phyloP scores from a whole-genome alignment of 176 grass and related monocot genomes.

The Tillandsia fasciculata region DNA sequence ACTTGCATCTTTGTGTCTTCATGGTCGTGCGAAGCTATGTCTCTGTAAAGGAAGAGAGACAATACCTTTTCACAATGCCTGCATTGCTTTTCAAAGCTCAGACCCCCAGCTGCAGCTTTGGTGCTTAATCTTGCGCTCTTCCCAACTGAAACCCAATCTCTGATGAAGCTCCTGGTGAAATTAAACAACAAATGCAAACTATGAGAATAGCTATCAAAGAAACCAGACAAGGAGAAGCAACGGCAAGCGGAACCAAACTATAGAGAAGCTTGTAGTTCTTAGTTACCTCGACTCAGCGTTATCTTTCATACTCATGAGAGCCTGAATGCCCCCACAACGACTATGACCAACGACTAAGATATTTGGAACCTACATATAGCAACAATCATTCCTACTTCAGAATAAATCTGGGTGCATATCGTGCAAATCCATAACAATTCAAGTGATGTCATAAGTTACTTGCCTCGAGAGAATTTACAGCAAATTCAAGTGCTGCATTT shows the following conservation, averaged over 20 bases:
- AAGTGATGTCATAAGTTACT: not conserved
- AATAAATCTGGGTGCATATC: not conserved
- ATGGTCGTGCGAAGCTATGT: not conserved
- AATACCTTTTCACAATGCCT: slow-evolving; percentile 88
- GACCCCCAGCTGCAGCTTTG: slow-evolving; percentile 80
- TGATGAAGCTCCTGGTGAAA: slow-evolving; percentile 56
- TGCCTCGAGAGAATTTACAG: slow-evolving; percentile 60
- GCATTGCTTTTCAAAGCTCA: slow-evolving; percentile 79
- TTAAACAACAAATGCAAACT: slow-evolving; percentile 15
- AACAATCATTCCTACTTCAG: slow-evolving; percentile 8
- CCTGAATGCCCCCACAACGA: slow-evolving; percentile 85
- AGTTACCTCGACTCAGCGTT: slow-evolving; percentile 41
- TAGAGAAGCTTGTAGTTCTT: slow-evolving; percentile 1
- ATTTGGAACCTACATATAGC: slow-evolving; percentile 53
- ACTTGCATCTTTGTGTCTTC: too few species aligned
- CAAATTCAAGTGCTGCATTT: slow-evolving; percentile 88
- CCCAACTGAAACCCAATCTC: slow-evolving; percentile 70
- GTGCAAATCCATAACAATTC: not conserved
- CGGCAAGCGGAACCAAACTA: slow-evolving; percentile 5
- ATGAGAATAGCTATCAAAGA: slow-evolving; percentile 16
- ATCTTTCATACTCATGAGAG: slow-evolving; percentile 83
- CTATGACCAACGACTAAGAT: slow-evolving; percentile 86
- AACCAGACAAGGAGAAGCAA: not conserved
- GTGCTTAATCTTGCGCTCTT: slow-evolving; percentile 84
- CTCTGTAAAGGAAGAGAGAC: slow-evolving; percentile 2